Conservation (phyloP, 345 rosid species). For the Salix koriyanagi region DNA sequence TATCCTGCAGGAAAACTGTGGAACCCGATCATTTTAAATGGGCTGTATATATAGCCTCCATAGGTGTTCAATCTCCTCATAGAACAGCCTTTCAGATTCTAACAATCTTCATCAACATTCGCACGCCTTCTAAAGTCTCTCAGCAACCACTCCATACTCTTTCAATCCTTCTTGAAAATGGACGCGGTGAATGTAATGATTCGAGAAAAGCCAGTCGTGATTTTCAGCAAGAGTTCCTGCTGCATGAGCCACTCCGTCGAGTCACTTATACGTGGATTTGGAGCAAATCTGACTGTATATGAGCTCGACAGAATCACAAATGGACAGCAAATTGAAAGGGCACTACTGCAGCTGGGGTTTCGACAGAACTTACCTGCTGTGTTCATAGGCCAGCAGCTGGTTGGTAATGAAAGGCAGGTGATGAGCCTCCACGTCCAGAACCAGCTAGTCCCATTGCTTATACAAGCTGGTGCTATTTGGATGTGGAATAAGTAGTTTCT, state of each 20-base stretch:
- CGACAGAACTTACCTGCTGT: slow-evolving; percentile 29
- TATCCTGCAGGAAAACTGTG: neutral
- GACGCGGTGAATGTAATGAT: slow-evolving; percentile 19
- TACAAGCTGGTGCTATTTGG: slow-evolving; percentile 30
- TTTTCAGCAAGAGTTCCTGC: slow-evolving; percentile 28
- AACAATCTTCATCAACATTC: neutral
- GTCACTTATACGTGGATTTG: slow-evolving; percentile 26
- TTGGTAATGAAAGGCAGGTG: slow-evolving; percentile 27
- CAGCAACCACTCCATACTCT: neutral
- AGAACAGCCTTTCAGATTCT: neutral
- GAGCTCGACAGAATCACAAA: slow-evolving; percentile 27
- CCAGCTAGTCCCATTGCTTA: slow-evolving; percentile 27
- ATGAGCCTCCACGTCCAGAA: slow-evolving; percentile 31
- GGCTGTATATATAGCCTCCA: slow-evolving; percentile 28
- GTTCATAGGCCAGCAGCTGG: slow-evolving; percentile 25
- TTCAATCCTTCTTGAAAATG: slow-evolving; percentile 7
- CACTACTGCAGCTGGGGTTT: slow-evolving; percentile 24
- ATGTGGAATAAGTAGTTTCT: slow-evolving; percentile 3
- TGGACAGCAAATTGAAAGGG: slow-evolving; percentile 25
- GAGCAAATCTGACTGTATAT: slow-evolving; percentile 25
- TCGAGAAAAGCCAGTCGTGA: slow-evolving; percentile 23
- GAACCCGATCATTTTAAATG: neutral
- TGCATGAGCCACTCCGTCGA: slow-evolving; percentile 35
- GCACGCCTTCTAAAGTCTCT: neutral
- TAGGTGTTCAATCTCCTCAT: slow-evolving; percentile 7